These are phyloP conservation scores for Dactylonectria macrodidyma DNA, from an alignment of 2,329 filamentous ascomycete genomes.

Conservation along the genomic window DNA sequence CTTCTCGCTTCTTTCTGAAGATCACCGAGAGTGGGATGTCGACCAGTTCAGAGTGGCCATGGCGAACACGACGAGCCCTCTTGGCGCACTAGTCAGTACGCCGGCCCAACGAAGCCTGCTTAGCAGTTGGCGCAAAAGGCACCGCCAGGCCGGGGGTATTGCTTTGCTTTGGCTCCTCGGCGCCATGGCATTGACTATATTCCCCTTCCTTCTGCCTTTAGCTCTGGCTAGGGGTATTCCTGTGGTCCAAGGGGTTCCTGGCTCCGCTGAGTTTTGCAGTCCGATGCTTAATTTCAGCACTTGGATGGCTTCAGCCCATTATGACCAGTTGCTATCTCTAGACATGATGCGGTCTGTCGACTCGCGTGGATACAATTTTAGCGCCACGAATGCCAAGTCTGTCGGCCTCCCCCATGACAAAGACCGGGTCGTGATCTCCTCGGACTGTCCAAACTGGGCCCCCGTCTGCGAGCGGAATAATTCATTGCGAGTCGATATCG, in stretches of 20 bases:
- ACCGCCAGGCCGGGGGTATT: neutral
- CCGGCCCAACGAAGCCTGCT: slow-evolving; percentile 4
- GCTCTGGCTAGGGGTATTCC: slow-evolving; percentile 1
- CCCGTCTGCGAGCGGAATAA: slow-evolving; percentile 14
- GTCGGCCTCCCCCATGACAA: neutral
- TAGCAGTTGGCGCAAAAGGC: neutral
- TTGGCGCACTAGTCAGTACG: neutral
- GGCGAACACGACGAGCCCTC: slow-evolving; percentile 8
- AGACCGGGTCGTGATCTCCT: slow-evolving; percentile 6
- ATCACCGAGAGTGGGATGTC: slow-evolving; percentile 12
- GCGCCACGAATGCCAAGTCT: slow-evolving; percentile 2
- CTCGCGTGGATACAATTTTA: neutral
- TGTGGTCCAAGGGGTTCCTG: slow-evolving; percentile 5
- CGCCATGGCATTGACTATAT: neutral
- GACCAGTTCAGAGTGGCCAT: slow-evolving; percentile 21
- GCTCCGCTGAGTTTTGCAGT: slow-evolving; percentile 7
- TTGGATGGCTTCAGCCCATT: slow-evolving; percentile 9
- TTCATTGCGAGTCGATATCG: slow-evolving; percentile 9
- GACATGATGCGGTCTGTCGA: slow-evolving; percentile 2
- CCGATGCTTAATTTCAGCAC: slow-evolving; percentile 5
- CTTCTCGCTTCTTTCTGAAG: slow-evolving; percentile 18
- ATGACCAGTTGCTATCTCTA: neutral
- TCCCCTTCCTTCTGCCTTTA: neutral
- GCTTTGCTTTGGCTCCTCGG: slow-evolving; percentile 1
- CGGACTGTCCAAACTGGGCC: slow-evolving; percentile 3